Conservation (phyloP, 2,329 filamentous ascomycete species). For the Aotearoamyces nothofagi region DNA sequence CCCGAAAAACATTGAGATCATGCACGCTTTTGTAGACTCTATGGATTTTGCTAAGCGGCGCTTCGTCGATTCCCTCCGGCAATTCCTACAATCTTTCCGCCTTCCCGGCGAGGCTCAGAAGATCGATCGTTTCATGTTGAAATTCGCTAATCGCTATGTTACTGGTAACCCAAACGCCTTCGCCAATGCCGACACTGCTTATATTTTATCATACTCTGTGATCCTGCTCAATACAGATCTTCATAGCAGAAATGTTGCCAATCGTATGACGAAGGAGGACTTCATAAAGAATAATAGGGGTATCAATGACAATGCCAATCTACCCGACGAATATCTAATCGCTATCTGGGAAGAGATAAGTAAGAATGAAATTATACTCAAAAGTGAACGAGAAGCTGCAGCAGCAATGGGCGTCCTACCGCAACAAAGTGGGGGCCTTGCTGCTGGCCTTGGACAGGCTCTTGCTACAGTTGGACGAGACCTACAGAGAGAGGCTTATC, state of each 20-base stretch:
- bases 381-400: conserved; percentile 80
- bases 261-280: conserved; percentile 87
- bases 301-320: conserved; percentile 90
- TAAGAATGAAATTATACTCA: conserved; percentile 82
- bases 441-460: conserved; percentile 73
- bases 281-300: conserved; percentile 99
- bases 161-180: conserved; percentile 93
- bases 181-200: conserved; percentile 94
- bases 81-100: conserved; percentile 89
- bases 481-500: conserved; percentile 79
- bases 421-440: conserved; percentile 49
- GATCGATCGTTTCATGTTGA: conserved; percentile 98
- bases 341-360: conserved; percentile 88
- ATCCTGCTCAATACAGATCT: conserved; percentile 94
- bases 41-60: conserved; percentile 90
- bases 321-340: conserved; percentile 82
- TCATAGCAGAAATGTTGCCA: conserved; percentile 72
- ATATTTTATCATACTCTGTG: conserved; percentile 89
- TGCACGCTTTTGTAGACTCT: conserved; percentile 92
- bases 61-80: conserved; percentile 82
- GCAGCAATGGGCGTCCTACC: conserved; percentile 56
- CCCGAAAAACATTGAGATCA: conserved; percentile 82
- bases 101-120: conserved; percentile 94
- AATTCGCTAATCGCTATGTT: conserved; percentile 93
- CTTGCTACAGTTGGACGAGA: conserved; percentile 87